These are phyloP conservation scores for Beauveria sp. DNA, from an alignment of 2,329 filamentous ascomycete species.

Conservation along the genomic window DNA sequence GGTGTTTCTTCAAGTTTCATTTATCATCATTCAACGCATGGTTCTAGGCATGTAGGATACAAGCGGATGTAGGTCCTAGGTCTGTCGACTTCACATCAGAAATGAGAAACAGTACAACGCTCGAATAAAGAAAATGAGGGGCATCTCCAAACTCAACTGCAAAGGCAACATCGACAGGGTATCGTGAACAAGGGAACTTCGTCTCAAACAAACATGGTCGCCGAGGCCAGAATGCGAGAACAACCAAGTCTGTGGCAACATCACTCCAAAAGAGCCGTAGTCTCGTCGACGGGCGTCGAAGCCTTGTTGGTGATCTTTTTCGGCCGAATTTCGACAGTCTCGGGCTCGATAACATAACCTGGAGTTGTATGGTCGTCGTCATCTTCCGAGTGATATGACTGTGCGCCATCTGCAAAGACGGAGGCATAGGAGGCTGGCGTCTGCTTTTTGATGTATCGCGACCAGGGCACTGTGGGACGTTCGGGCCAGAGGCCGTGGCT, in stretches of 20 bases:
- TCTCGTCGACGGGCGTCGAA: background rate
- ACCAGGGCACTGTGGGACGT: constrained; percentile 30
- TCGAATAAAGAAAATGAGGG: background rate
- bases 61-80: background rate
- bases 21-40: background rate
- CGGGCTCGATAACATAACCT: background rate
- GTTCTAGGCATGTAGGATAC: background rate
- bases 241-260: background rate
- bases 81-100: background rate
- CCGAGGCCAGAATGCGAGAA: background rate
- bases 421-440: background rate
- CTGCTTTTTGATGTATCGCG: constrained; percentile 15
- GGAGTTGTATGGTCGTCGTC: background rate
- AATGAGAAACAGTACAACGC: background rate
- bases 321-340: background rate
- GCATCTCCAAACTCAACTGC: background rate
- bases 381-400: constrained; percentile 7
- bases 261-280: constrained; percentile 4
- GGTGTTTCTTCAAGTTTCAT: background rate
- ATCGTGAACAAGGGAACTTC: background rate
- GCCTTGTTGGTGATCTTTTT: constrained; percentile 9
- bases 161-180: background rate
- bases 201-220: background rate
- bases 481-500: constrained; percentile 28
- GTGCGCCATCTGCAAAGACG: constrained; percentile 10